Percentiles rank a stretch among this genome's conserved stretches.
Conservation (phyloP, 805 yeast genomes). For the Yarrowia alimentaria region DNA sequence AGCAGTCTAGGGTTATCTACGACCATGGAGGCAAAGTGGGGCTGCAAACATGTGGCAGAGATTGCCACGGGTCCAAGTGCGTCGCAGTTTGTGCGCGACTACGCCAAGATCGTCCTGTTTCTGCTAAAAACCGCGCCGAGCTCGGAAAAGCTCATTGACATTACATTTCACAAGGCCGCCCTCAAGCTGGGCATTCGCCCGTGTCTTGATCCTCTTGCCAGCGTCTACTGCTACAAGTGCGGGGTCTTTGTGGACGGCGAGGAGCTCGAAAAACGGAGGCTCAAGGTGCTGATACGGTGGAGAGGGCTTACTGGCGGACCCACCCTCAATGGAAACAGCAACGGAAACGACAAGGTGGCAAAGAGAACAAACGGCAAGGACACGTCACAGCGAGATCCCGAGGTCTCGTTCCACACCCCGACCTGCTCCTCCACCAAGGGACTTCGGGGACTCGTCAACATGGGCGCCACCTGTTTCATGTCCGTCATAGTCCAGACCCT, state of each 20-base stretch:
- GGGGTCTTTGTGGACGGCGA: constrained; percentile 66
- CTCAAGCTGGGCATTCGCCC: constrained; percentile 14
- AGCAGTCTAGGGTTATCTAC: no score
- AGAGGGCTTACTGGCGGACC: not conserved
- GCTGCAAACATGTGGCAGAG: constrained; percentile 17
- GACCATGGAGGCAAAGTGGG: no score
- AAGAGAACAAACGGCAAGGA: not conserved
- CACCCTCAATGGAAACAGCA: not conserved
- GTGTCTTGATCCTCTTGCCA: constrained; percentile 27
- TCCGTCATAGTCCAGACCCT: constrained; percentile 86
- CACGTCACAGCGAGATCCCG: no score
- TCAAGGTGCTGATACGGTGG: constrained; percentile 19
- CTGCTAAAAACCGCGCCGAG: constrained; percentile 5
- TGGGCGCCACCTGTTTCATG: constrained; percentile 98
- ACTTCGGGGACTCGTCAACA: constrained; percentile 79
- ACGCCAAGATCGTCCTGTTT: constrained; percentile 11
- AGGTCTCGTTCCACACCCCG: not conserved
- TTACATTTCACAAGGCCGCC: constrained; percentile 2
- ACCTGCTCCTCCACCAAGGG: constrained; percentile 57
- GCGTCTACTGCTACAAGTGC: constrained; percentile 75
- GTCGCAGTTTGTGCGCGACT: constrained; percentile 23
- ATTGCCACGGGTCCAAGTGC: constrained; percentile 18
- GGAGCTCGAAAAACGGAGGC: constrained; percentile 45
- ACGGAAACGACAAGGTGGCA: not conserved
- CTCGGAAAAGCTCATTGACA: constrained; percentile 13